Percentiles rank a stretch among this genome's conserved stretches.
Conservation (phyloP, 495 filamentous ascomycete species). For the Amphirosellinia nigrospora region DNA sequence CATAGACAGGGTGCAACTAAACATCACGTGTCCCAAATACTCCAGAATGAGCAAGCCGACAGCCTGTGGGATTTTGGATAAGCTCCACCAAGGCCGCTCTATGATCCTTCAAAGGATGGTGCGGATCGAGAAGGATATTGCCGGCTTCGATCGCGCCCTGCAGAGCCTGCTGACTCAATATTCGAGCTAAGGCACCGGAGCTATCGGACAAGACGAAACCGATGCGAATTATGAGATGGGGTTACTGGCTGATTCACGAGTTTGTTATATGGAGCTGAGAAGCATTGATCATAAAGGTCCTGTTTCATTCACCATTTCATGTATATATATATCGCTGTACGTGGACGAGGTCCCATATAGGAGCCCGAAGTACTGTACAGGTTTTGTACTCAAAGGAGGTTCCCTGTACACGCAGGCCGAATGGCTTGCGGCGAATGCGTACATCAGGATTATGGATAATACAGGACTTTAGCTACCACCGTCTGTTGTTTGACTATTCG, state of each 20-base stretch:
- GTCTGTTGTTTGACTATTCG: background rate
- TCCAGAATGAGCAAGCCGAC: background rate
- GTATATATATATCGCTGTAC: background rate
- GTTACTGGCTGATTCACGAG: too few relatives aligned
- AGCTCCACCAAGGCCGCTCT: background rate
- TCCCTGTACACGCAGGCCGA: conserved; percentile 14
- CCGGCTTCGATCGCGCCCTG: background rate
- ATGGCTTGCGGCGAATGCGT: conserved; percentile 18
- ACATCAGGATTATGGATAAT: conserved; percentile 7
- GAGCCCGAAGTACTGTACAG: conserved; percentile 13
- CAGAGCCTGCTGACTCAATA: background rate
- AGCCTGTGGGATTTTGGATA: background rate
- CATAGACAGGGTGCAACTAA: background rate
- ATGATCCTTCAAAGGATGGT: background rate
- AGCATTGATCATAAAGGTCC: too few relatives aligned
- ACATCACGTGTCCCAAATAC: background rate
- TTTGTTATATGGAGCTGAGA: too few relatives aligned
- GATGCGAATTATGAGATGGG: too few relatives aligned
- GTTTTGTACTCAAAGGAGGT: conserved; percentile 27
- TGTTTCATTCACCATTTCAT: background rate
- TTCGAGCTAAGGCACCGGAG: background rate
- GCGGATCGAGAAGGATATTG: background rate
- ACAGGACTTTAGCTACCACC: background rate
- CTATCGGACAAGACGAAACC: background rate
- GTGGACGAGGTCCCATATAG: background rate